A percentile compares a stretch with the other conserved stretches of the same genome.
Evolutionary conservation across 352 stramenopile genomes (phyloP).

Genomic region (Pythium rhizo-oryzae): DNA sequence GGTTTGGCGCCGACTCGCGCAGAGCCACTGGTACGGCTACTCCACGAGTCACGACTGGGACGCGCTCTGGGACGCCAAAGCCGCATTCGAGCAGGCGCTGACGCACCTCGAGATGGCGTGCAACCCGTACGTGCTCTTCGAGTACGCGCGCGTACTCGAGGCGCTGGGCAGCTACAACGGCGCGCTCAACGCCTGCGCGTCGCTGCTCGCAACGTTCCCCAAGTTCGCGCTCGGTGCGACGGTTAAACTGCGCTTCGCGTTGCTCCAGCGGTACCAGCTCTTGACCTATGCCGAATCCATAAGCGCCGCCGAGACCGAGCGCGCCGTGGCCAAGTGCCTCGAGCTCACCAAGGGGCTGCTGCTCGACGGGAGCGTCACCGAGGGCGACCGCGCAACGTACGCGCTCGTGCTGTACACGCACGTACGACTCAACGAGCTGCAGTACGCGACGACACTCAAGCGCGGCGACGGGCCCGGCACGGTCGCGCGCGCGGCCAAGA

Average conservation of each 20-base stretch:
- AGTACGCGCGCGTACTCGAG: slow-evolving; percentile 62
- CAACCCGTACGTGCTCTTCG: slow-evolving; percentile 47
- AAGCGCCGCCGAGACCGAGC: slow-evolving; percentile 26
- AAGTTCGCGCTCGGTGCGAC: slow-evolving; percentile 44
- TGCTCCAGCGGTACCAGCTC: slow-evolving; percentile 62
- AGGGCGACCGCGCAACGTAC: slow-evolving; percentile 31
- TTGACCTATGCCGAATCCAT: slow-evolving; percentile 29
- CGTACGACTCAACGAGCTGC: slow-evolving; percentile 57
- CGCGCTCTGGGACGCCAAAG: slow-evolving; percentile 61
- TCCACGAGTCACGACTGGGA: slow-evolving; percentile 55
- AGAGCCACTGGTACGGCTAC: slow-evolving; percentile 58
- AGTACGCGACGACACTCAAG: slow-evolving; percentile 31
- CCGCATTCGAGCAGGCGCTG: slow-evolving; percentile 58
- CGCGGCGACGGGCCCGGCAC: slow-evolving; percentile 5
- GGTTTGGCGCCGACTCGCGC: slow-evolving; percentile 59
- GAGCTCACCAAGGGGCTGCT: slow-evolving; percentile 53
- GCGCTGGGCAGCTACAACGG: slow-evolving; percentile 47
- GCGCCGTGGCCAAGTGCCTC: slow-evolving; percentile 51
- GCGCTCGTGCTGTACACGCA: slow-evolving; percentile 67
- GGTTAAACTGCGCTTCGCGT: slow-evolving; percentile 51
- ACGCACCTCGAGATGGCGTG: slow-evolving; percentile 51
- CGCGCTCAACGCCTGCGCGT: slow-evolving; percentile 50
- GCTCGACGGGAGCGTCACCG: slow-evolving; percentile 39
- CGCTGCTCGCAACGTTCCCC: slow-evolving; percentile 58
- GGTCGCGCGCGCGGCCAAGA: slow-evolving; percentile 25